Base-by-base conservation (phyloP, 352 stramenopile species). In the Pythium volutum region DNA sequence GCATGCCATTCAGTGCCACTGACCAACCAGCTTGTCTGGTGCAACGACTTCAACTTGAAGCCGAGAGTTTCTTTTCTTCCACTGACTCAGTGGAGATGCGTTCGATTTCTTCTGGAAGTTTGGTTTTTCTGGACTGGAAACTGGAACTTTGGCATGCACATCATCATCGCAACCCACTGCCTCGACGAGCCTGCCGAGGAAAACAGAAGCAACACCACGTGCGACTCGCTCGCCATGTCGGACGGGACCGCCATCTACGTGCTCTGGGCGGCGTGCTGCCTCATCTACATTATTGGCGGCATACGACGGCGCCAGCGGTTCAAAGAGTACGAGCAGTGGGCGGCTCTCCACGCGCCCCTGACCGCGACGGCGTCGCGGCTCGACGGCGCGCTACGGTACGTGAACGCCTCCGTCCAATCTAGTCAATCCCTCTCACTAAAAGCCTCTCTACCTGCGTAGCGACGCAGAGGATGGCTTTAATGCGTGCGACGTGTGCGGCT, bases 371-470 rank as follows among this genome's bases (percentile, higher is more conserved):
- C 31, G 10, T 55, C 55, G 42, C 55, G 55, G 15, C 55, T 62
- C 33, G 55, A 64, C 36, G 56, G 46, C 47, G 56, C 56, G 25
- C 26, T 64, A 1, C 56, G 56, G 56, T 64, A 33, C 34, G 56
- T 23, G n/a, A n/a, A 36, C 38, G 38, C 38, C 38, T 45, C 38
- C 38, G 3, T 16, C 36, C 36, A n/a, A n/a, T n/a, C n/a, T n/a
- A n/a, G n/a, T n/a, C n/a, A n/a, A n/a, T 45, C 39, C 39, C 39
- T 23, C 39, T 22, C 39, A n/a, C n/a, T 23, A 18, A 7, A 20
- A 22, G 8, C 18, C 5, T 45, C 4, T 45, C 39, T 7, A 14
- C 18, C 7, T 27, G 18, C 27, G 23, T 42, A 63, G 56, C 3
- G 56, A 56, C 12, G 56, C 56, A 6, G 56, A 52, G 14, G 46